phyloP scores from a whole-genome alignment of 768 basidiomycete species.

The Mycena vulgaris region DNA sequence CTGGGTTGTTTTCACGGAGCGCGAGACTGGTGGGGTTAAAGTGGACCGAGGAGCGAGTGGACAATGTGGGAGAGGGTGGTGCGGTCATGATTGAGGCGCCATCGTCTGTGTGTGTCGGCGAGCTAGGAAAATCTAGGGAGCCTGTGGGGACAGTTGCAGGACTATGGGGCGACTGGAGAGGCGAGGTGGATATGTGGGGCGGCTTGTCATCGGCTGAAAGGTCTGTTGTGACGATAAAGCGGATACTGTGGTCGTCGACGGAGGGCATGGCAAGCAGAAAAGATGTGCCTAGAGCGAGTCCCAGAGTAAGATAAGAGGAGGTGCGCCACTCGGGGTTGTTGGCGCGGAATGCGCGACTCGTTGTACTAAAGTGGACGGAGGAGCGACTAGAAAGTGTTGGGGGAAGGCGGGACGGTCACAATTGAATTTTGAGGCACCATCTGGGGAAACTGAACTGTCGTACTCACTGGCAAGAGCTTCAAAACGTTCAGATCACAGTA shows the following conservation, averaged over 20 bases:
- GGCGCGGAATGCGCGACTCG: no score
- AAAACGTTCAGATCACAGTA: no score
- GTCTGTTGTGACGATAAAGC: conserved; percentile 35
- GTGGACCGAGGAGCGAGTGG: conserved; percentile 73
- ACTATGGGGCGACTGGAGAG: conserved; percentile 41
- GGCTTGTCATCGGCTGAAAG: conserved; percentile 15
- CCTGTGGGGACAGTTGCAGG: conserved; percentile 26
- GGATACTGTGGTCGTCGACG: conserved; percentile 30
- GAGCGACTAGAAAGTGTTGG: no score
- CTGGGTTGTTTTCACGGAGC: conserved; percentile 80
- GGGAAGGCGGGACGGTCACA: no score
- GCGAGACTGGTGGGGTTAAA: conserved; percentile 67
- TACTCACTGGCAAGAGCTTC: no score
- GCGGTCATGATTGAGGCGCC: conserved; percentile 52
- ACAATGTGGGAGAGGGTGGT: conserved; percentile 86
- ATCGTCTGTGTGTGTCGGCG: conserved; percentile 54
- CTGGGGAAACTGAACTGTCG: no score
- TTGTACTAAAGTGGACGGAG: no score
- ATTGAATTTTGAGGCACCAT: no score
- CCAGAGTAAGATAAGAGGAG: no score
- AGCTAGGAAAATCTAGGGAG: conserved; percentile 42
- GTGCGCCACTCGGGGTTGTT: no score
- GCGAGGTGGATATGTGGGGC: conserved; percentile 26
- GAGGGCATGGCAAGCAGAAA: conserved; percentile 27
- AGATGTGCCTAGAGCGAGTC: no score